These are phyloP conservation scores for Thelephora ganbajun DNA, from an alignment of 768 basidiomycete genomes.

Conservation along the genomic window DNA sequence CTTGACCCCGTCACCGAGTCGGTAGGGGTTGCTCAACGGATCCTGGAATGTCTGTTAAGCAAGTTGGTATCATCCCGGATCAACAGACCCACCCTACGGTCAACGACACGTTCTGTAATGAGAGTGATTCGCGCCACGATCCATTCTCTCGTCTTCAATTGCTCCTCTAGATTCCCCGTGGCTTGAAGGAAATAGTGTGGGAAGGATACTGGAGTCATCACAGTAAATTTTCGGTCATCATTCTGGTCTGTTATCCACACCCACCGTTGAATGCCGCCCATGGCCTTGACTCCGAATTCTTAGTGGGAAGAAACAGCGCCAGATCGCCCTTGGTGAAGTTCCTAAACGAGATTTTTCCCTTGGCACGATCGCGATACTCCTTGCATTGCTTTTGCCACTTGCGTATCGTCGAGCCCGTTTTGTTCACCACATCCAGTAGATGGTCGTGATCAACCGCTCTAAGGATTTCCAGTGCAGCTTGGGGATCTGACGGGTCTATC, in stretches of 20 bases:
- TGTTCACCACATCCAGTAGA: constrained; percentile 71
- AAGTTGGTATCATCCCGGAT: neutral
- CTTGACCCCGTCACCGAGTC: constrained; percentile 77
- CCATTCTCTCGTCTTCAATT: constrained; percentile 86
- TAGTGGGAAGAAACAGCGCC: constrained; percentile 88
- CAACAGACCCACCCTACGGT: constrained; percentile 44
- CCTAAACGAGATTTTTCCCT: constrained; percentile 91
- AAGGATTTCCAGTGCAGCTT: constrained; percentile 53
- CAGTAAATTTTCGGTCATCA: neutral
- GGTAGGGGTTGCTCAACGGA: constrained; percentile 77
- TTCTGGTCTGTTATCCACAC: constrained; percentile 12
- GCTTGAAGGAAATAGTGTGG: constrained; percentile 96
- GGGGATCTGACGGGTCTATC: constrained; percentile 65
- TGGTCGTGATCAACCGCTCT: constrained; percentile 72
- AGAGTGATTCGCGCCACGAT: constrained; percentile 87
- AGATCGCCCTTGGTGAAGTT: constrained; percentile 94
- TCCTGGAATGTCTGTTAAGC: constrained; percentile 31
- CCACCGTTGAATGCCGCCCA: constrained; percentile 99
- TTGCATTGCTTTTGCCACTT: constrained; percentile 99
- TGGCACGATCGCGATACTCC: constrained; percentile 88
- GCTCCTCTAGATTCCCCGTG: constrained; percentile 74
- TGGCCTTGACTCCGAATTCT: constrained; percentile 84
- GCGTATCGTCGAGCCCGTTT: constrained; percentile 74
- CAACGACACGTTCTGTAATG: constrained; percentile 75
- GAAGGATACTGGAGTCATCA: constrained; percentile 57